Conservation (phyloP, 1,284 basidiomycete genomes). For the Anthracocystis walkeri region DNA sequence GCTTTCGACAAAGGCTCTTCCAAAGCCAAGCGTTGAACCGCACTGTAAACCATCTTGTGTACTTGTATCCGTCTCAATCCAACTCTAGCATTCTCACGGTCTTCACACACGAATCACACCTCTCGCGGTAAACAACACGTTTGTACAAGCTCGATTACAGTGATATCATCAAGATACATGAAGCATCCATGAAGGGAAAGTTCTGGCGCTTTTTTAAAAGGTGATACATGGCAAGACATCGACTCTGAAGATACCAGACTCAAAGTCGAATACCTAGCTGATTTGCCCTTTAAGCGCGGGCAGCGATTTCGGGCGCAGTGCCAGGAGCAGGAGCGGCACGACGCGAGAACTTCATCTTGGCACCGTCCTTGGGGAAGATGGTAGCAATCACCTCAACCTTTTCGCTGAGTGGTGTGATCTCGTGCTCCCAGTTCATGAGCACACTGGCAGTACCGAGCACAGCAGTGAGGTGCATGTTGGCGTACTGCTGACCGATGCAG, state of each 20-base stretch:
- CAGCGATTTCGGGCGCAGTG: slow-evolving; percentile 59
- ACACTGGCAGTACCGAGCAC: slow-evolving; percentile 86
- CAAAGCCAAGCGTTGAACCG: slow-evolving; percentile 19
- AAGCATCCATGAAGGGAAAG: slow-evolving; percentile 13
- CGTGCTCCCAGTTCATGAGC: slow-evolving; percentile 89
- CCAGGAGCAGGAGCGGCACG: slow-evolving; percentile 57
- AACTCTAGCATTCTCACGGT: neutral
- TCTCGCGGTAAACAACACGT: neutral
- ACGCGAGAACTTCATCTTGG: slow-evolving; percentile 78
- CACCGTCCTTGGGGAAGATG: slow-evolving; percentile 93
- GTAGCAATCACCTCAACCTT: slow-evolving; percentile 75
- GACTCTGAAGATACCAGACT: neutral
- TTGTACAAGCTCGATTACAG: slow-evolving; percentile 26
- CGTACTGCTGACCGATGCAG: slow-evolving; percentile 94
- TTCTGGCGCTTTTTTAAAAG: neutral
- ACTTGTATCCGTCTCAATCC: slow-evolving; percentile 31
- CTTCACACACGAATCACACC: neutral
- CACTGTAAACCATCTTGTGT: slow-evolving; percentile 9
- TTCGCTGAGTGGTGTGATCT: slow-evolving; percentile 81
- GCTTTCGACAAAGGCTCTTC: slow-evolving; percentile 40
- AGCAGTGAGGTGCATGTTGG: slow-evolving; percentile 88
- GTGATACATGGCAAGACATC: neutral
- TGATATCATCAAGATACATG: slow-evolving; percentile 7
- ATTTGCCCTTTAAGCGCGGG: slow-evolving; percentile 36
- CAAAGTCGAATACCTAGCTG: neutral